Base-by-base conservation (phyloP, 352 stramenopile species). In the Thalassiosira mediterranea region DNA sequence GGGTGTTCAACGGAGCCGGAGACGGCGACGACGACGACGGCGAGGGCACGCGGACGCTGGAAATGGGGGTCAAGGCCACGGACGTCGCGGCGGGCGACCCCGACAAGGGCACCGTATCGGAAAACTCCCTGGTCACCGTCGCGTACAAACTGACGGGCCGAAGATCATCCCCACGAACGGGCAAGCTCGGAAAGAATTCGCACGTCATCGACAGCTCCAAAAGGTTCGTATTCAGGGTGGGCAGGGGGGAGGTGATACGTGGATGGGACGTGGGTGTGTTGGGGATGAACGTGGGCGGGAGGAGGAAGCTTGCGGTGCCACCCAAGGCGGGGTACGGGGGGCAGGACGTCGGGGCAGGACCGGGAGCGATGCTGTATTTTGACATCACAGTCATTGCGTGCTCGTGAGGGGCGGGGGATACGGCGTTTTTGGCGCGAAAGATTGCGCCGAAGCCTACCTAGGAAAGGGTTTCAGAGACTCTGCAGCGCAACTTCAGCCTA, bases 251-350 rank as follows among this genome's bases (percentile, higher is more conserved):
- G 72, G 85, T 91, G 0, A 88, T 91, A 44, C 19, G 79, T 25
- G 85, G 85, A 7, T 91, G 77, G 73, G 85, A 91, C 61, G 82
- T 91, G 63, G 81, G 81, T 49, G 17, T 91, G n/a, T 38, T 75
- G 37, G 72, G 76, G 0, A 90, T 91, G 82, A 59, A 38, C 54
- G 60, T 79, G 4, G 82, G 85, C 38, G 85, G 85, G 3, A 72
- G 49, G 32, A 57, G 85, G 28, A 25, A 79, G 44, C 53, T 91
- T 0, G 81, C 88, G 37, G 80, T 91, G 7, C 82, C 82, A 13
- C 69, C 74, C 4, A 48, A 71, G 38, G 79, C 73, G 11, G 85
- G 79, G 44, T 91, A 91, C 67, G 68, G 78, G 21, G 54, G 34
- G 0, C 49, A 77, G 46, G 69, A 88, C 66, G 78, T 88, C 21